Base-by-base conservation (phyloP, 2,329 filamentous ascomycete species). In the Penicillium sp. region DNA sequence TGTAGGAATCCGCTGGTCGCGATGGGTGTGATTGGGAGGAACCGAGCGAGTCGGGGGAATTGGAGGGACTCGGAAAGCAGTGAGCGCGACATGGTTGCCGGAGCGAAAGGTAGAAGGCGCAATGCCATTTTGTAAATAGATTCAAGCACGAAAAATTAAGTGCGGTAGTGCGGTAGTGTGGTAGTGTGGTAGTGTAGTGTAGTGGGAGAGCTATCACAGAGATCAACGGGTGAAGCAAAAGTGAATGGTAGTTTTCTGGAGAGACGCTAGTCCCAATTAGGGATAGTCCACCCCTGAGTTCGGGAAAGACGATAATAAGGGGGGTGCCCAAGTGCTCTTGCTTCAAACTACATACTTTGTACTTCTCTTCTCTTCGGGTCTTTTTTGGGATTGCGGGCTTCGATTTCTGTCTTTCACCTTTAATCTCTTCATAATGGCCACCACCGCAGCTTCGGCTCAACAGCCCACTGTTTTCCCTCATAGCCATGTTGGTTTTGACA, bases 401-500 rank as follows among this genome's bases (percentile, higher is more conserved):
- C 9, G 41, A 23, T 41, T 57, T 29, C 25, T 38, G 31, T 45
- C 44, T 51, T 39, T 39, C 31, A 50, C 10, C 27, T 50, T 27
- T 33, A 38, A 21, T 36, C 61, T 65, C 65, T 66, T 72, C 73
- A 78, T 80, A 77, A 88, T 89, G 85, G 86, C 88, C 72, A 86
- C 86, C 73, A 86, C 89, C 60, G 75, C 78, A 67, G 75, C 79
- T 60, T 66, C 71, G 52, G 64, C 70, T 65, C 64, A 70, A 42
- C 70, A 73, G 72, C 81, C 81, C 66, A 73, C 79, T 15, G 85
- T 89, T 77, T 94, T 91, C 80, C 94, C 94, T 74, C 89, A 94
- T 78, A 96, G 89, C 89, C 94, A 97, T 85, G 94, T 99, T 79
- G 94, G 94, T 86, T 99, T 99, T 83, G 94, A 99, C 84, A 97